phyloP scores from a whole-genome alignment of 2,329 filamentous ascomycete species.

The Drechslera avenae region DNA sequence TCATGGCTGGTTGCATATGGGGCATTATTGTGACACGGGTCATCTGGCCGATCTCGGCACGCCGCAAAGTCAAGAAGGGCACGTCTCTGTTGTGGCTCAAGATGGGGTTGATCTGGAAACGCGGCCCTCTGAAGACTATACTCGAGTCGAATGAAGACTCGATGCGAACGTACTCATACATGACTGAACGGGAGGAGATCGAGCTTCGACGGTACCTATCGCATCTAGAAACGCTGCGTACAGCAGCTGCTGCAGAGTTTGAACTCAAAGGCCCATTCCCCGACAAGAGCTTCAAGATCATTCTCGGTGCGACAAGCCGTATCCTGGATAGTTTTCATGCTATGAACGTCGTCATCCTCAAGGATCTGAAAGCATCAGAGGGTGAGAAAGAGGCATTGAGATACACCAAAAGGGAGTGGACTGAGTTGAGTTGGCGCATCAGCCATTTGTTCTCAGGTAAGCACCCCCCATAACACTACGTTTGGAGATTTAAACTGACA shows the following conservation, averaged over 20 bases:
- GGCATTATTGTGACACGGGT: slow-evolving; percentile 86
- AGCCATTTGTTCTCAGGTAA: slow-evolving; percentile 76
- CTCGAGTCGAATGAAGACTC: slow-evolving; percentile 44
- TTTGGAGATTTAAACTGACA: slow-evolving; percentile 16
- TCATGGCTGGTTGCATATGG: slow-evolving; percentile 87
- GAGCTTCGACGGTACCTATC: slow-evolving; percentile 80
- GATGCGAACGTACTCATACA: slow-evolving; percentile 63
- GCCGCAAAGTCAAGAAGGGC: slow-evolving; percentile 86
- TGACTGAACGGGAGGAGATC: slow-evolving; percentile 85
- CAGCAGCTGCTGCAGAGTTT: slow-evolving; percentile 80
- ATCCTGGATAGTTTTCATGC: slow-evolving; percentile 94
- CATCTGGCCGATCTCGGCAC: slow-evolving; percentile 92
- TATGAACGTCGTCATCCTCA: slow-evolving; percentile 90
- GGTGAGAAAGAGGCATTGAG: slow-evolving; percentile 81
- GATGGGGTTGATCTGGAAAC: slow-evolving; percentile 95
- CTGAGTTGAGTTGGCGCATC: slow-evolving; percentile 82
- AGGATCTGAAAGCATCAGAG: slow-evolving; percentile 73
- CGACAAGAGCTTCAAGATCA: slow-evolving; percentile 69
- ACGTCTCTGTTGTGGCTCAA: slow-evolving; percentile 90
- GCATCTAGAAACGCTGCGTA: slow-evolving; percentile 74
- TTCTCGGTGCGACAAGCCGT: slow-evolving; percentile 78
- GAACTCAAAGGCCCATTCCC: slow-evolving; percentile 89
- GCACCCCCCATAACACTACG: slow-evolving; percentile 19
- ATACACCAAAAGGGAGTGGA: slow-evolving; percentile 79
- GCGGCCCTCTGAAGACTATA: slow-evolving; percentile 81